Base-by-base conservation (phyloP, 164 flowering plant genomes). In the Amborella trichopoda region DNA sequence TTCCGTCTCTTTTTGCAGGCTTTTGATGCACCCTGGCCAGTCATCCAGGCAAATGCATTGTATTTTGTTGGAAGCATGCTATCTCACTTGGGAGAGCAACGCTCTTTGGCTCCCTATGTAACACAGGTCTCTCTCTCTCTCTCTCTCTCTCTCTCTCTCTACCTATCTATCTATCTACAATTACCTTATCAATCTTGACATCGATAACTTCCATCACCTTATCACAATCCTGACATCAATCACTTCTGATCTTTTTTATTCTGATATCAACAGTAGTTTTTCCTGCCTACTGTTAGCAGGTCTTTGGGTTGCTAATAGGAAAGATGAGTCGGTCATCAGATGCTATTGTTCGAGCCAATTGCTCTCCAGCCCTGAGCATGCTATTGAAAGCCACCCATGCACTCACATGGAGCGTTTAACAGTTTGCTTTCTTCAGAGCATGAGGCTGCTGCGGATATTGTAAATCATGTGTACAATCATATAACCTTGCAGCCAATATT, bases 1-100 rank as follows among this genome's bases (percentile, higher is more conserved):
- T n/a, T 6, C 8, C 27, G 1, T 23, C 38, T 23, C 24, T 17
- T 60, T 26, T 4, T 64, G 60, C 78, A 91, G 99, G 95, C 95
- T 55, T 84, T 81, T 59, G 96, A 87, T 69, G 80, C 95, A 47
- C 88, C 90, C 40, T 91, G 95, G 90, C 81, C 99, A 10, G 62
- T 68, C 21, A 78, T 91, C 50, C 96, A 91, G 60, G 99, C 96
- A 47, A 91, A 91, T 68, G 99, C 96, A 21, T 72, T 91, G 37
- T 78, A 80, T 68, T 73, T 84, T 52, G 71, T 79, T 38, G 59
- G 88, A 61, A 63, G 81, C 70, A 55, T 91, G 58, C 63, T 91
- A 4, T 65, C 88, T 23, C 58, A 74, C 46, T 75, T 81, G 30
- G 87, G 83, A 54, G 94, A 82, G 66, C 82, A 76, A 37, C 83